Evolutionary conservation across 371 early-diverging fungal species (phyloP).

Genomic region (Saksenaea vasiformis): DNA sequence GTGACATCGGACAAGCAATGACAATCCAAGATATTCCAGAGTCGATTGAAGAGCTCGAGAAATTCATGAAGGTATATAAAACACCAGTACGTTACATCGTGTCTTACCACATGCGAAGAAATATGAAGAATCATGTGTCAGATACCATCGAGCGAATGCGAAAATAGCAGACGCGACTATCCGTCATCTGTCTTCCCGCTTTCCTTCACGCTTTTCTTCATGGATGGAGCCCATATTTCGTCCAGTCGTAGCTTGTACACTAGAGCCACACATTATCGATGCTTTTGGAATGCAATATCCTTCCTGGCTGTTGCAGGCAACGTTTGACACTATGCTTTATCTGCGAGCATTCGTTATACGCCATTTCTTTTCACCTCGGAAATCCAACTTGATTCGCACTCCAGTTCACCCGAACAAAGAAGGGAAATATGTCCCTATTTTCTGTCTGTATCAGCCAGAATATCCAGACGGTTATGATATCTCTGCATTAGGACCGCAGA

Average conservation of each 20-base stretch:
- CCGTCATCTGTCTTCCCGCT: not conserved
- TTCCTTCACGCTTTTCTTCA: not conserved
- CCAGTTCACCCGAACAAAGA: not conserved
- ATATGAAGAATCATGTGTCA: not conserved
- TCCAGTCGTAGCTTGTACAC: not conserved
- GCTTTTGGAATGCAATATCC: not conserved
- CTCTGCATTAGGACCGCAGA: not conserved
- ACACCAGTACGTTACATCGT: not conserved
- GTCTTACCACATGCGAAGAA: not conserved
- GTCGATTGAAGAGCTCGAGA: constrained; percentile 38
- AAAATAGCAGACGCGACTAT: not conserved
- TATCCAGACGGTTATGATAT: not conserved
- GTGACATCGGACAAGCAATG: constrained; percentile 39
- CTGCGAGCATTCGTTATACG: not conserved
- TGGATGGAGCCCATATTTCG: not conserved
- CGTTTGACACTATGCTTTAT: not conserved
- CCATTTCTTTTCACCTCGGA: not conserved
- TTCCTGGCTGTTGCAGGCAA: not conserved
- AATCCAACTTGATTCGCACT: not conserved
- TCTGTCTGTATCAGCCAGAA: not conserved
- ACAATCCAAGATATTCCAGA: constrained; percentile 55
- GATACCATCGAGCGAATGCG: not conserved
- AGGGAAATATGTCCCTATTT: not conserved
- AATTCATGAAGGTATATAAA: constrained; percentile 30
- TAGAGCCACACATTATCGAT: not conserved